Evolutionary conservation across 176 grass and related monocot genomes (phyloP).

Genomic region (Bonia amplexicaulis): DNA sequence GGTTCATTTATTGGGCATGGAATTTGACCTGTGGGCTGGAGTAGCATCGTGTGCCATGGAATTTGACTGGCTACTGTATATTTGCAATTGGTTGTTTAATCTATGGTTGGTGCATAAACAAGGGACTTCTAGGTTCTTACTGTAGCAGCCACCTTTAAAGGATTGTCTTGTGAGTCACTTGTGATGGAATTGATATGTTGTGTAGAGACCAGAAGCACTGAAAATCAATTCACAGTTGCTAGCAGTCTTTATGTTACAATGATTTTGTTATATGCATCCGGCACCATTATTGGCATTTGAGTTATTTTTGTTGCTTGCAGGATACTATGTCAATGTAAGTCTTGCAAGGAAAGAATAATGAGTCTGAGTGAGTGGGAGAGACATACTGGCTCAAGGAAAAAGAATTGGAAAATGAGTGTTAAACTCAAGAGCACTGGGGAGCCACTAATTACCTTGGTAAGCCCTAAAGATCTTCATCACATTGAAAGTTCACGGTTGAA

Average conservation of each 20-base stretch:
- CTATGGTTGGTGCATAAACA: not conserved
- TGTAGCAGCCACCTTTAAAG: not conserved
- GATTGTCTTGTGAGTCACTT: constrained; percentile 7
- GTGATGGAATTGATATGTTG: not conserved
- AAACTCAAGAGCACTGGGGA: constrained; percentile 64
- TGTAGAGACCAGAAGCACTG: not conserved
- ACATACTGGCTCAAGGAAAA: constrained; percentile 89
- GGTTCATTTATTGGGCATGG: not conserved
- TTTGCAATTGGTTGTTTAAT: not conserved
- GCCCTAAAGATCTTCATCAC: not conserved
- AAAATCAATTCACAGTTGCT: not conserved
- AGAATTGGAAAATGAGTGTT: constrained; percentile 88
- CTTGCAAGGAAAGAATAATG: constrained; percentile 67
- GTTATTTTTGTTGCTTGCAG: constrained; percentile 31
- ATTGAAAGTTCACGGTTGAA: not conserved
- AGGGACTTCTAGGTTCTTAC: not conserved
- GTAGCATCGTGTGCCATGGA: not conserved
- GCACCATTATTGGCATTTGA: constrained; percentile 29
- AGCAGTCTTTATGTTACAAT: not conserved
- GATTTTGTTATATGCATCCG: not conserved
- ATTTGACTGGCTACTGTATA: not conserved
- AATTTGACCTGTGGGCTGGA: not conserved
- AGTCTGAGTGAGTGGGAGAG: constrained; percentile 68
- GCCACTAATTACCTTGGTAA: constrained; percentile 60
- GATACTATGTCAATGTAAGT: constrained; percentile 59